Evolutionary conservation across 2,329 filamentous ascomycete species (phyloP), one percentile per base, ranked within the genome.

Genomic region (Dactylella cylindrospora): DNA sequence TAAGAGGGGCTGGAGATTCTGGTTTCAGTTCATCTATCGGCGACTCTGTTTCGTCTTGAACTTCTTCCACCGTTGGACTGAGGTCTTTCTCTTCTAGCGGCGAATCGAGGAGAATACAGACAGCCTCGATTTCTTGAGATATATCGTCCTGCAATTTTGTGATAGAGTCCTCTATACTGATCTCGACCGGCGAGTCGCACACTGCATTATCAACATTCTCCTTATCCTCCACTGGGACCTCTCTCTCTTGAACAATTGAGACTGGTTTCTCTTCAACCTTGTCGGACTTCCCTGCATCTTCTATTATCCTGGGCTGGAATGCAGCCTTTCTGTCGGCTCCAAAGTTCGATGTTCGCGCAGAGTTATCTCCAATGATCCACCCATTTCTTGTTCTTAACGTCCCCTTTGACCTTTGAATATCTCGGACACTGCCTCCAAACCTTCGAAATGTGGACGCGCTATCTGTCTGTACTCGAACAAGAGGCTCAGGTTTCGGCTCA

Each of bases 91-190:
- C 57, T 12, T 53, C 43, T 4, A 49, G 26, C 3, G 57, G 57
- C 28, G 57, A 62, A 19, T 62, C 57, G 10, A 62, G 49, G 2
- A 62, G 38, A 9, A 62, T 62, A 44, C 43, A 44, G 10, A 62
- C 57, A 13, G 57, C 57, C 23, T 62, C 57, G 10, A 62, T 62
- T 43, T 62, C 57, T 13, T 62, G 41, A 13, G 36, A 49, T 5
- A 62, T 62, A 7, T 62, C 49, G 19, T 62, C 54, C 29, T 62
- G 57, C 13, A 62, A 35, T 22, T 54, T 38, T 17, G 45, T 54
- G 17, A 62, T 62, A 9, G 57, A 62, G 32, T 62, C 57, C 17
- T 49, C 49, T 5, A 62, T 32, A 13, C 38, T 49, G 17, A 43
- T 32, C 8, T 62, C 49, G 23, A 45, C 19, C 1, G 43, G 41